These are phyloP conservation scores for Metschnikowia peoriensis DNA, from an alignment of 805 yeast species.

Conservation along the genomic window DNA sequence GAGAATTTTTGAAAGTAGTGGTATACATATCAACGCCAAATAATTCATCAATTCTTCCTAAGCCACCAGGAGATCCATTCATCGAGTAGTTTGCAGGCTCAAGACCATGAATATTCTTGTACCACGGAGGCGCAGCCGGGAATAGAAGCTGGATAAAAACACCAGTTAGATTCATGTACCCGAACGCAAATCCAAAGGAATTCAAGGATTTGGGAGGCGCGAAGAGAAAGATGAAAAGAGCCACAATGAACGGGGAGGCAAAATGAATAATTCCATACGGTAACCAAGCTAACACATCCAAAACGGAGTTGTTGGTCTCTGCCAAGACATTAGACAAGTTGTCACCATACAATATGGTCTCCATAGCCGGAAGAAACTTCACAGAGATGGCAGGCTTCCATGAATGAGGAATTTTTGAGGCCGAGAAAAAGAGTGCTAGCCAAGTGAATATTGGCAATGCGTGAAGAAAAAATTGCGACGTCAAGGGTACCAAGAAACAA, in stretches of 20 bases:
- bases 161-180: constrained; percentile 88
- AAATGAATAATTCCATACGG: constrained; percentile 94
- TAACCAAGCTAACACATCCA: constrained; percentile 90
- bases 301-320: constrained; percentile 56
- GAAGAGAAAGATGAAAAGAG: constrained; percentile 73
- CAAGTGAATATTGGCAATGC: constrained; percentile 84
- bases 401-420: constrained; percentile 66
- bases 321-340: constrained; percentile 83
- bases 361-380: constrained; percentile 85
- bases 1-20: constrained; percentile 77
- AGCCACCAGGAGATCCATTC: constrained; percentile 95
- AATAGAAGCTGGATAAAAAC: constrained; percentile 77
- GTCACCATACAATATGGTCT: constrained; percentile 89
- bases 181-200: constrained; percentile 88
- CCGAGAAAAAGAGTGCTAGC: constrained; percentile 78
- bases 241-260: constrained; percentile 85
- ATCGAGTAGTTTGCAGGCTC: constrained; percentile 88
- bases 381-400: constrained; percentile 90
- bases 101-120: constrained; percentile 77
- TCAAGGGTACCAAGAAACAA: constrained; percentile 64
- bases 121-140: constrained; percentile 99
- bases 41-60: constrained; percentile 78
- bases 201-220: constrained; percentile 88
- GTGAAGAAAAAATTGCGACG: constrained; percentile 79
- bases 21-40: constrained; percentile 83